phyloP scores from a whole-genome alignment of 257 asterid species.

The Salvia miltiorrhiza region DNA sequence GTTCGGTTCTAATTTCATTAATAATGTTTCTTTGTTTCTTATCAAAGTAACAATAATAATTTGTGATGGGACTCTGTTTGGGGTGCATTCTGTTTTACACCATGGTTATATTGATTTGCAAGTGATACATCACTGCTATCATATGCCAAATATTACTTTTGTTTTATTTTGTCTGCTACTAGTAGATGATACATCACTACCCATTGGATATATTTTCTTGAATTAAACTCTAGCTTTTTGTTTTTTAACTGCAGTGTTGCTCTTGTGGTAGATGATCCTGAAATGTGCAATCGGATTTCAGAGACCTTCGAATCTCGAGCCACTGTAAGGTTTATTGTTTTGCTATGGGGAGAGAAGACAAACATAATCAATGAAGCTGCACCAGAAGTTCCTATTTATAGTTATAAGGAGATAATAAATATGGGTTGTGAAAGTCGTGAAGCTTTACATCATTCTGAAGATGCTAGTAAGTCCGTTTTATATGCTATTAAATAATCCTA shows the following conservation, averaged over 20 bases:
- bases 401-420: constrained; percentile 63
- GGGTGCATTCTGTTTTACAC: neutral
- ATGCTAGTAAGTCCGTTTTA: constrained; percentile 56
- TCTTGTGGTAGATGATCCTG: constrained; percentile 76
- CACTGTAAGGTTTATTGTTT: constrained; percentile 52
- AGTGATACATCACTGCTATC: neutral
- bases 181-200: neutral
- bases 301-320: constrained; percentile 51
- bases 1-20: neutral
- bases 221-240: constrained; percentile 17
- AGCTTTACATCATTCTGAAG: constrained; percentile 48
- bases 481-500: constrained; percentile 3
- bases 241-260: constrained; percentile 62
- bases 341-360: constrained; percentile 88
- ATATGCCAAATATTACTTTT: neutral
- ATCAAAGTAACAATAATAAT: neutral
- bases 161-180: neutral
- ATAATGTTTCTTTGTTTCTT: neutral
- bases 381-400: constrained; percentile 47
- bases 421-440: constrained; percentile 62
- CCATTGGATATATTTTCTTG: neutral
- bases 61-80: neutral
- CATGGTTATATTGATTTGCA: neutral
- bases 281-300: constrained; percentile 47
- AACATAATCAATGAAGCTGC: constrained; percentile 40